Base-by-base conservation (phyloP, 495 filamentous ascomycete species). In the Daldinia caldariorum region DNA sequence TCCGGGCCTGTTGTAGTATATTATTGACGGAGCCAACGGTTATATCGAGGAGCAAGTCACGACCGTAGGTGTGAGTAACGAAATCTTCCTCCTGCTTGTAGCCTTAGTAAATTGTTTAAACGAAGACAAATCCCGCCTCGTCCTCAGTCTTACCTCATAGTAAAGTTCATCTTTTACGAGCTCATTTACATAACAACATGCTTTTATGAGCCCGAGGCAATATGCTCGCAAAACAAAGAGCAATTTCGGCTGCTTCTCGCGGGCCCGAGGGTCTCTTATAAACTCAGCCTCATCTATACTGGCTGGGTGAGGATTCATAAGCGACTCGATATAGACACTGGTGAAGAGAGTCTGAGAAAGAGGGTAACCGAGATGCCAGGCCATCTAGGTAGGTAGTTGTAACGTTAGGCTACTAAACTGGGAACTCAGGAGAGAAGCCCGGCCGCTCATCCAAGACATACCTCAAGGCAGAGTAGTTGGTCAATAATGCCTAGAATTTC, bases 401-500 rank as follows among this genome's bases (percentile, higher is more conserved):
- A 63, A 73, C 50, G 67, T 67, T 39, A 78, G 69, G 55, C 63
- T 13, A 14, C 50, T n/a, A n/a, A n/a, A n/a, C n/a, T 57, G 9
- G 14, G 43, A 56, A 47, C 59, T 51, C 56, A 74, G 32, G 37
- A 59, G 57, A 31, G 31, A 49, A 13, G 16, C 0, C 38, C 39
- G 22, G 18, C 37, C 0, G 39, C 55, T 50, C 43, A 47, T 82
- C 67, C 80, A 78, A 61, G 58, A 72, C 84, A 47, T 72, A 94
- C 93, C 86, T 98, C 94, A 63, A 93, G 89, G 77, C 90, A 96
- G 7, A 98, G 83, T 34, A 99, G 80, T 72, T 97, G 91, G 75
- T 99, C 95, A 83, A 99, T 97, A 70, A 99, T 91, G 26, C 95
- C 94, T 60, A 97, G 79, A 3, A 97, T 86, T 76, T 98, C 90